phyloP scores from a whole-genome alignment of 441 rosid species.

The Gossypium lobatum region DNA sequence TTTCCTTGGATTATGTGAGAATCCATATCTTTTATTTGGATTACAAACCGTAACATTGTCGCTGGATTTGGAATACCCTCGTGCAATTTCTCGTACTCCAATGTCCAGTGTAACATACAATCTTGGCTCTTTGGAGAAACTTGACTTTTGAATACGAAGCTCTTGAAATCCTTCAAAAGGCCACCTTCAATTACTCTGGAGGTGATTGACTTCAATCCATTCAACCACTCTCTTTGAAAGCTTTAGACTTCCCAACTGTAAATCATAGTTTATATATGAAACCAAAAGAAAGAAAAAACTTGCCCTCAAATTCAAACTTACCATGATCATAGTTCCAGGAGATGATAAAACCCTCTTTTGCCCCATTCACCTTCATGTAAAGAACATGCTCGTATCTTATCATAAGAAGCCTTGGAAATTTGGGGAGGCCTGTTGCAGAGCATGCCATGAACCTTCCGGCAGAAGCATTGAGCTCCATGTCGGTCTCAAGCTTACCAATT shows the following conservation, averaged over 20 bases:
- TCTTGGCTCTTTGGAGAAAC: no score
- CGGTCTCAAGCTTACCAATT: background rate
- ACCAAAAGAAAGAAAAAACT: no score
- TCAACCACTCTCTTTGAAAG: conserved; percentile 14
- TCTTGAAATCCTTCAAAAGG: conserved; percentile 19
- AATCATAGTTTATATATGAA: background rate
- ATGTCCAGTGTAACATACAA: no score
- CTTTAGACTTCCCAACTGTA: background rate
- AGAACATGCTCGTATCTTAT: background rate
- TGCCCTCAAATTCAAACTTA: background rate
- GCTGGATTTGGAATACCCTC: no score
- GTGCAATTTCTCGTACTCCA: no score
- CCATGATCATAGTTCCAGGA: background rate
- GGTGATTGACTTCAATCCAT: conserved; percentile 19
- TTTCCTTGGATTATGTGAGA: no score
- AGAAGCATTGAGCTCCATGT: no score
- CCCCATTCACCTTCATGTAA: background rate
- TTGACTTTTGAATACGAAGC: background rate
- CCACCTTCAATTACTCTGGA: conserved; percentile 20
- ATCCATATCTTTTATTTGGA: no score
- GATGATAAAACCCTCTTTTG: background rate
- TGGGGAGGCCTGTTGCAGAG: background rate
- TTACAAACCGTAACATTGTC: no score
- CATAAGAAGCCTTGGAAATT: background rate
- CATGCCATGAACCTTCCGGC: background rate